phyloP scores from a whole-genome alignment of 2,329 filamentous ascomycete species.

The Phyllosticta citribraziliensis region DNA sequence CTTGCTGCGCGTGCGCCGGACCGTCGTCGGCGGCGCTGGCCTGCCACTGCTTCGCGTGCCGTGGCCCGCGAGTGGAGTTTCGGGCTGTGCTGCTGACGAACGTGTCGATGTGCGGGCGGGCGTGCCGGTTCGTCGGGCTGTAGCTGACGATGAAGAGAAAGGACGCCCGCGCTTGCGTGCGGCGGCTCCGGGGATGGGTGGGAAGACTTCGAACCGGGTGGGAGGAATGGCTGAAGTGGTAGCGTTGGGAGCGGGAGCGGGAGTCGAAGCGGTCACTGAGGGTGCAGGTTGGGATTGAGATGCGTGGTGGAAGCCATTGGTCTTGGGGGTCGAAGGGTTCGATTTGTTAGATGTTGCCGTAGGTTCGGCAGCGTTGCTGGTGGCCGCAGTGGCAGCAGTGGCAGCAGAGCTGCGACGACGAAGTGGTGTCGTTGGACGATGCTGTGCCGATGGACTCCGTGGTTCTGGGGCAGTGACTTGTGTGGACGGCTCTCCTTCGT shows the following conservation, averaged over 20 bases:
- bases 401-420: not conserved
- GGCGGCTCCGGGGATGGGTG: constrained; percentile 47
- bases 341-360: constrained; percentile 1
- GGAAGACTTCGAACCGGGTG: constrained; percentile 69
- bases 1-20: constrained; percentile 34
- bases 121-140: constrained; percentile 23
- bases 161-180: constrained; percentile 27
- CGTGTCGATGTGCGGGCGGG: constrained; percentile 25
- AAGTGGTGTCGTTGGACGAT: constrained; percentile 1
- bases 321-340: constrained; percentile 2
- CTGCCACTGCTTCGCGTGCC: constrained; percentile 10
- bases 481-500: not conserved
- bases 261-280: constrained; percentile 20
- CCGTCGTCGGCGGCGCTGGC: constrained; percentile 20
- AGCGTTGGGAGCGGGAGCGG: constrained; percentile 5
- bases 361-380: not conserved
- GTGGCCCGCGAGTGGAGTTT: constrained; percentile 21
- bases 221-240: constrained; percentile 47
- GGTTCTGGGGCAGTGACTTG: not conserved
- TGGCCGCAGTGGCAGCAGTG: not conserved
- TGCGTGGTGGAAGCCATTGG: constrained; percentile 3
- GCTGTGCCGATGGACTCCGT: not conserved
- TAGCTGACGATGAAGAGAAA: constrained; percentile 22
- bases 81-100: constrained; percentile 19
- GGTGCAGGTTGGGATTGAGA: constrained; percentile 18